A percentile compares a stretch with the other conserved stretches of the same genome.
These are phyloP conservation scores for Phragmites australis DNA, from an alignment of 176 grass and related monocot species.

Conservation along the genomic window DNA sequence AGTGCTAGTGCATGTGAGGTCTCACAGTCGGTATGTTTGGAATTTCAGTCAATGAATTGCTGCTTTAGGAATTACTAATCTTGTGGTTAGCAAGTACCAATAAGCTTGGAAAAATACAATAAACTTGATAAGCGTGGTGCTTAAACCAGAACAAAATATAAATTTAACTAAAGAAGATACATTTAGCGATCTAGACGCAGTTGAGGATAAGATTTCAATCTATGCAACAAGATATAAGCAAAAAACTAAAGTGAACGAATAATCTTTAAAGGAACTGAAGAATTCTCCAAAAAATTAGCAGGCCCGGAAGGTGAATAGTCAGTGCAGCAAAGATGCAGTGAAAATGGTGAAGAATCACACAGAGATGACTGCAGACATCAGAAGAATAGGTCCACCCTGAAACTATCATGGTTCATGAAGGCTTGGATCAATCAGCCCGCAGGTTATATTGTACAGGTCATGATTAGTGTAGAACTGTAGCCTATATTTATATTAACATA, in stretches of 20 bases:
- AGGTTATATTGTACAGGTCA: not conserved
- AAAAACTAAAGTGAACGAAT: not conserved
- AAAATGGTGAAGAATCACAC: not conserved
- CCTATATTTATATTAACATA: not conserved
- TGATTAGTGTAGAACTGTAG: not conserved
- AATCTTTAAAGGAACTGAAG: not conserved
- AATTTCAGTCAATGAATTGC: not conserved
- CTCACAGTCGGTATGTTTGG: not conserved
- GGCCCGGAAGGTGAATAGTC: not conserved
- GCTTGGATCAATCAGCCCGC: not conserved
- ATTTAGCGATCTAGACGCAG: not conserved
- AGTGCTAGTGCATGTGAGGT: not conserved
- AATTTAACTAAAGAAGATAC: slow-evolving; percentile 25
- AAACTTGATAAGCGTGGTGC: not conserved
- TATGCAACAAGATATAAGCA: not conserved
- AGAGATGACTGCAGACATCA: not conserved
- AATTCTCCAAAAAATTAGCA: not conserved
- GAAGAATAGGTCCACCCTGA: not conserved
- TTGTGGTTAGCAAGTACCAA: not conserved
- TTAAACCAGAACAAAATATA: not conserved
- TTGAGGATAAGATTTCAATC: not conserved
- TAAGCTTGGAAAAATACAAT: not conserved
- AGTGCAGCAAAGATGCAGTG: not conserved
- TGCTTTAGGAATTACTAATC: not conserved
- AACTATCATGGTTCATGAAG: not conserved